Evolutionary conservation across 495 filamentous ascomycete species (phyloP).

Genomic region (Hypoxylon lenormandii): DNA sequence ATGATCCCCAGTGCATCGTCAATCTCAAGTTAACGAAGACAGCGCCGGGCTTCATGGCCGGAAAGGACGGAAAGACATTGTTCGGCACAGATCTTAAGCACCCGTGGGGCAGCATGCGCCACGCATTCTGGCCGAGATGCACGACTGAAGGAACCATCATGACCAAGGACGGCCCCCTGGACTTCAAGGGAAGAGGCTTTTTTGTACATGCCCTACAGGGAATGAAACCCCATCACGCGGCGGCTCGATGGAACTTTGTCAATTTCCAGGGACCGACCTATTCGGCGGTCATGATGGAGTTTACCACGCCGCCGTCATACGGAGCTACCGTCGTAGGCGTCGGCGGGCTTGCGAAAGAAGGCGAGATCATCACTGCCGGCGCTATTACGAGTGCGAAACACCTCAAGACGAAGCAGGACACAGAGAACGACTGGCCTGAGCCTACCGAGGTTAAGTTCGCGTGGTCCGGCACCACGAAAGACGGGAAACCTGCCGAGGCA

Average conservation of each 20-base stretch:
- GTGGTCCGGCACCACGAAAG: slow-evolving; percentile 83
- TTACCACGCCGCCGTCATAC: slow-evolving; percentile 93
- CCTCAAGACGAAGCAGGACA: slow-evolving; percentile 73
- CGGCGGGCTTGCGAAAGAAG: slow-evolving; percentile 82
- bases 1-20: slow-evolving; percentile 79
- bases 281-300: slow-evolving; percentile 95
- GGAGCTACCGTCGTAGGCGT: slow-evolving; percentile 88
- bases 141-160: slow-evolving; percentile 82
- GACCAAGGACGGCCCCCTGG: slow-evolving; percentile 82
- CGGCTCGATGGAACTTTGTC: slow-evolving; percentile 91
- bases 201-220: slow-evolving; percentile 88
- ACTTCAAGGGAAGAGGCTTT: slow-evolving; percentile 81
- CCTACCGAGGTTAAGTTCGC: slow-evolving; percentile 77
- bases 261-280: slow-evolving; percentile 89
- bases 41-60: slow-evolving; percentile 85
- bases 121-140: slow-evolving; percentile 92
- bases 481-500: slow-evolving; percentile 76
- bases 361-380: slow-evolving; percentile 80
- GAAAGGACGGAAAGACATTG: slow-evolving; percentile 84
- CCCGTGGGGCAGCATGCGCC: slow-evolving; percentile 92
- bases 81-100: slow-evolving; percentile 85
- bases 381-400: slow-evolving; percentile 72
- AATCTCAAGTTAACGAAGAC: slow-evolving; percentile 81
- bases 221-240: slow-evolving; percentile 99
- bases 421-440: slow-evolving; percentile 87